Percentiles rank a stretch among this genome's conserved stretches.
These are phyloP conservation scores for Chalciporus sphaerocephalus DNA, from an alignment of 768 basidiomycete genomes.

Conservation along the genomic window DNA sequence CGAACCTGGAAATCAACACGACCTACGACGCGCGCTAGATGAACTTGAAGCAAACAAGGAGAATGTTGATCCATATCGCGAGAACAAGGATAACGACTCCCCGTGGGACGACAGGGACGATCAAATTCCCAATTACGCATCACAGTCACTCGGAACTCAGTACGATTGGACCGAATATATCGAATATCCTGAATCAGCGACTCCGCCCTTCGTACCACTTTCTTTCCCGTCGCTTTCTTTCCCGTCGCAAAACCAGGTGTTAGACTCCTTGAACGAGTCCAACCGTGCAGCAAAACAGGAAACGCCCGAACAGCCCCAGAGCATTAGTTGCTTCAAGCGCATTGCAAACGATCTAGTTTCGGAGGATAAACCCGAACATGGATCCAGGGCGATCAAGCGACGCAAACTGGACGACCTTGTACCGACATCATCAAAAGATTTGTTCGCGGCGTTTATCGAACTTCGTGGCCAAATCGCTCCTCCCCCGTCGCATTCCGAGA, in stretches of 20 bases:
- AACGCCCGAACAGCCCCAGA: constrained; percentile 6
- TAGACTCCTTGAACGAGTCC: constrained; percentile 1
- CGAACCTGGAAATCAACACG: constrained; percentile 8
- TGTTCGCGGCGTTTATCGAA: constrained; percentile 24
- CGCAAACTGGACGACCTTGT: constrained; percentile 24
- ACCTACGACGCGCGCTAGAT: neutral
- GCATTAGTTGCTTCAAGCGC: neutral
- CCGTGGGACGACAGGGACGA: constrained; percentile 2
- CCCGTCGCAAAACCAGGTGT: constrained; percentile 15
- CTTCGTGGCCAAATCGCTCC: constrained; percentile 21
- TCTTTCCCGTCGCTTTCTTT: constrained; percentile 25
- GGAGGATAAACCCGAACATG: constrained; percentile 1
- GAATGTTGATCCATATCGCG: constrained; percentile 4
- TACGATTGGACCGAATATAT: constrained; percentile 24
- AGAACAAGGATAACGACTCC: constrained; percentile 19
- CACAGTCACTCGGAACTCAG: neutral
- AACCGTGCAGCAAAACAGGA: constrained; percentile 4
- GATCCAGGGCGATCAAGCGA: constrained; percentile 16
- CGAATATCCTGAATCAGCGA: constrained; percentile 19
- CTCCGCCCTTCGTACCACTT: constrained; percentile 23
- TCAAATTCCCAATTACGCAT: neutral
- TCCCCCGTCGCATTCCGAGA: constrained; percentile 9
- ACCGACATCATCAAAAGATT: constrained; percentile 22
- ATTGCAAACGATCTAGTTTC: neutral
- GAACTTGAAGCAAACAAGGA: constrained; percentile 12